Evolutionary conservation across 108 stramenopile species (phyloP).

Genomic region (Conticribra guillardii): DNA sequence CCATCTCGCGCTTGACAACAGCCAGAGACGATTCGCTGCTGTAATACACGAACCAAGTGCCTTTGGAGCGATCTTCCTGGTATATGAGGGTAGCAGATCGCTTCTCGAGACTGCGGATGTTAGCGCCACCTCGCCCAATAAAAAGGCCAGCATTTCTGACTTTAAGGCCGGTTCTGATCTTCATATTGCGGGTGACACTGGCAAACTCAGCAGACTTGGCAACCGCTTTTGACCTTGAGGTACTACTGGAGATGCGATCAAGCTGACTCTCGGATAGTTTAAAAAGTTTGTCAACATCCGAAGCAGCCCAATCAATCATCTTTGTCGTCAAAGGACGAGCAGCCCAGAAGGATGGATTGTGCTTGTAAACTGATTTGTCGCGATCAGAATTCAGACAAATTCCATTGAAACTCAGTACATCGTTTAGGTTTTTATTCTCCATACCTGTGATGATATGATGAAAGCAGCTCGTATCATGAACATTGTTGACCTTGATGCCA

Average conservation of each 20-base stretch:
- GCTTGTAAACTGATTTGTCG: slow-evolving; percentile 42
- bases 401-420: slow-evolving; percentile 33
- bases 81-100: slow-evolving; percentile 11
- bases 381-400: slow-evolving; percentile 18
- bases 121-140: slow-evolving; percentile 41
- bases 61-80: neutral
- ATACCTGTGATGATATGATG: slow-evolving; percentile 21
- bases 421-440: slow-evolving; percentile 35
- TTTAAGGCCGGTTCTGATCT: slow-evolving; percentile 14
- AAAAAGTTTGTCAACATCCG: slow-evolving; percentile 40
- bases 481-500: slow-evolving; percentile 40
- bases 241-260: slow-evolving; percentile 1
- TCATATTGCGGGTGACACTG: slow-evolving; percentile 13
- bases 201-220: slow-evolving; percentile 23
- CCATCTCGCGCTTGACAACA: neutral
- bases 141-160: slow-evolving; percentile 30
- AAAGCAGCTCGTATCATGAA: slow-evolving; percentile 49
- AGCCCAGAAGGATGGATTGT: slow-evolving; percentile 45
- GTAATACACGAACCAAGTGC: slow-evolving; percentile 9
- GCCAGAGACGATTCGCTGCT: neutral
- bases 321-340: slow-evolving; percentile 29
- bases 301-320: slow-evolving; percentile 27
- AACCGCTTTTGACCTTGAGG: slow-evolving; percentile 7
- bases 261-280: slow-evolving; percentile 35
- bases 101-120: slow-evolving; percentile 32